phyloP scores from a whole-genome alignment of 345 rosid genomes.

The Acer campestre region DNA sequence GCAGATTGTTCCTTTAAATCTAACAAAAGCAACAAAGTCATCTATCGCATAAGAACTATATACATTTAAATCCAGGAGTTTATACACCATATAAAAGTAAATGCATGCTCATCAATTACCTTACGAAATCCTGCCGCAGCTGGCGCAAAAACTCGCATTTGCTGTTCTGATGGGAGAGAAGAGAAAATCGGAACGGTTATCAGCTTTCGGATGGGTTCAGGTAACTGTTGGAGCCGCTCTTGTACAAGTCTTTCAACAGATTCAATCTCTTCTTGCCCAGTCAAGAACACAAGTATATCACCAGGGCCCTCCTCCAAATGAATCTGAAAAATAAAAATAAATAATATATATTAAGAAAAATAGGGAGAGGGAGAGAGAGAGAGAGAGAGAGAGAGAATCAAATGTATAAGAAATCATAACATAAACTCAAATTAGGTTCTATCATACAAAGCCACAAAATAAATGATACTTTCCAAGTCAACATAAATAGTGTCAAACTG shows the following conservation, averaged over 20 bases:
- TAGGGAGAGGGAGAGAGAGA: too few species aligned
- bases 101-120: slow-evolving; percentile 42
- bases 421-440: not conserved
- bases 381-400: too few species aligned
- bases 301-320: slow-evolving; percentile 82
- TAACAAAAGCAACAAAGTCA: not conserved
- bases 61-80: slow-evolving; percentile 4
- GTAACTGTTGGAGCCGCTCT: slow-evolving; percentile 62
- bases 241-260: slow-evolving; percentile 71
- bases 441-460: not conserved
- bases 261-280: slow-evolving; percentile 98
- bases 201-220: slow-evolving; percentile 61
- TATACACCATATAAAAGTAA: slow-evolving; percentile 1
- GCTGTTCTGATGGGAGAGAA: slow-evolving; percentile 92
- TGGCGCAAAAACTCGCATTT: slow-evolving; percentile 72
- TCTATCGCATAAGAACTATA: not conserved
- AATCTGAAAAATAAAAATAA: slow-evolving; percentile 44
- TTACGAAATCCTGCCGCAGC: slow-evolving; percentile 75
- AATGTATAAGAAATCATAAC: slow-evolving; percentile 11
- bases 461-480: not conserved
- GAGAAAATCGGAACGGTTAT: slow-evolving; percentile 69
- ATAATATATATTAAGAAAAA: not conserved
- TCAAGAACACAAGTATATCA: slow-evolving; percentile 90
- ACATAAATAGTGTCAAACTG: not conserved
- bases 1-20: not conserved